These are phyloP conservation scores for Suillus tomentosus DNA, from an alignment of 768 basidiomycete genomes.

Conservation along the genomic window DNA sequence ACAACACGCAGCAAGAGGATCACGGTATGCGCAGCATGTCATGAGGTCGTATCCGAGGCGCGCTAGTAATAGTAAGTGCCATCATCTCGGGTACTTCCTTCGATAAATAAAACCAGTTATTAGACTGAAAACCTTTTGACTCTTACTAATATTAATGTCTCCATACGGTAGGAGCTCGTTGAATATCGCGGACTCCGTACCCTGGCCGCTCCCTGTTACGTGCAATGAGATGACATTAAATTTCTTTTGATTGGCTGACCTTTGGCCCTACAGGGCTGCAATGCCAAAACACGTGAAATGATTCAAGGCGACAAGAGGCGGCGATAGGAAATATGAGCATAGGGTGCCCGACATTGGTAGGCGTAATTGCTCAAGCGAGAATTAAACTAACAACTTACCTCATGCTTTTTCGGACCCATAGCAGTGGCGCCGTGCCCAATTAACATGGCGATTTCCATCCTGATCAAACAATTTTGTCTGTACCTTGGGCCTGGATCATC, in stretches of 20 bases:
- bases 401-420: conserved; percentile 6
- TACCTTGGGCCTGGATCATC: not conserved
- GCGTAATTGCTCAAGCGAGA: conserved; percentile 8
- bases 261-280: not conserved
- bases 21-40: not conserved
- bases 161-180: not conserved
- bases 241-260: not conserved
- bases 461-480: not conserved
- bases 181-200: not conserved
- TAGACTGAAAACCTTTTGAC: not conserved
- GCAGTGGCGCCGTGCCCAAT: not conserved
- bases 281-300: not conserved
- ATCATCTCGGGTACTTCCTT: not conserved
- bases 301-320: not conserved
- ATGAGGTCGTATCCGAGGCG: not conserved
- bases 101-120: not conserved
- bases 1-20: not conserved
- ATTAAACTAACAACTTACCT: conserved; percentile 2
- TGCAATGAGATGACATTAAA: not conserved
- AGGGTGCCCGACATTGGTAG: not conserved
- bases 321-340: not conserved
- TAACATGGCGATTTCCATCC: not conserved
- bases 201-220: not conserved
- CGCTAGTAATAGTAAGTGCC: not conserved
- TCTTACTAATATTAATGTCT: not conserved